phyloP scores from a whole-genome alignment of 768 basidiomycete species.

The Kwoniella sp. region DNA sequence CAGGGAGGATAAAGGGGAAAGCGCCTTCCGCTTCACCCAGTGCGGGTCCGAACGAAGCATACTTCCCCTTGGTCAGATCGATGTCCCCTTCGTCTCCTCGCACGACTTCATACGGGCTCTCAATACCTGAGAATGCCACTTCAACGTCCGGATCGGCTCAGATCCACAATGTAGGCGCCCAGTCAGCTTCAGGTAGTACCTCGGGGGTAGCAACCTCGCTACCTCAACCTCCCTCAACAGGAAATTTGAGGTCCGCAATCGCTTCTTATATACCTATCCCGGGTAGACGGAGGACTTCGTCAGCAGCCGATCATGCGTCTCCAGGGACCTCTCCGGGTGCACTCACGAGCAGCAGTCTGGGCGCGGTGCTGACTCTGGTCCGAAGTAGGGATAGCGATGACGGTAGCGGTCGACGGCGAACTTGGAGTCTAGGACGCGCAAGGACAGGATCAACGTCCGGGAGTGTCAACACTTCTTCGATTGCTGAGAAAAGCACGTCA shows the following conservation, averaged over 20 bases:
- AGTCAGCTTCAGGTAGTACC: constrained; percentile 4
- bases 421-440: constrained; percentile 36
- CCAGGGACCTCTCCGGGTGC: neutral
- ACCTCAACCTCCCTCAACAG: constrained; percentile 3
- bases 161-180: neutral
- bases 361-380: constrained; percentile 18
- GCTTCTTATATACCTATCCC: constrained; percentile 1
- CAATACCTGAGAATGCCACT: neutral
- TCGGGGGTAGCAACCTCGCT: neutral
- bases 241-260: neutral
- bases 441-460: constrained; percentile 18
- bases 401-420: constrained; percentile 20
- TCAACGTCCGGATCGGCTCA: neutral
- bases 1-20: neutral
- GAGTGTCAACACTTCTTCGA: neutral
- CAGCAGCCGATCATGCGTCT: neutral
- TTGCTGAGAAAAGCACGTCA: neutral
- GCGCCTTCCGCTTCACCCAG: neutral
- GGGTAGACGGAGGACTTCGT: neutral
- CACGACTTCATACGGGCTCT: constrained; percentile 27
- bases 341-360: constrained; percentile 1
- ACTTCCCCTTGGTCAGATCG: constrained; percentile 37
- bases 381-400: constrained; percentile 40
- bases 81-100: constrained; percentile 34
- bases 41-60: constrained; percentile 33